Conservation (phyloP, 108 stramenopile genomes). For the Epipyxis sp. region DNA sequence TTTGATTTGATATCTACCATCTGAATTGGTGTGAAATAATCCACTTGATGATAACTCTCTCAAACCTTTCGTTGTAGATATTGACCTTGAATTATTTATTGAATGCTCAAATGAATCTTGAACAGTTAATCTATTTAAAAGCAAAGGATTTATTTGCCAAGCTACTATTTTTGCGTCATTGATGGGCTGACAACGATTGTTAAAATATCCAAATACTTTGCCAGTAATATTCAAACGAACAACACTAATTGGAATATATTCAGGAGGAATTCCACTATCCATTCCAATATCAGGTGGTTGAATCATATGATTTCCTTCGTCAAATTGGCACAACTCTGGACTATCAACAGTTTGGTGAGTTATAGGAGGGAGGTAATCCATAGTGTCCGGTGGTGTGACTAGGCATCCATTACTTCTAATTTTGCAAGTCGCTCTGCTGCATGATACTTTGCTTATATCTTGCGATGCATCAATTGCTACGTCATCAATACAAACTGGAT, state of each 20-base stretch:
- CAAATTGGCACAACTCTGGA: background rate
- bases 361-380: slow-evolving; percentile 11
- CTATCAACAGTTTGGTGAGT: background rate
- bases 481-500: background rate
- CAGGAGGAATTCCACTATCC: slow-evolving; percentile 10
- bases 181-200: background rate
- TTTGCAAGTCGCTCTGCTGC: background rate
- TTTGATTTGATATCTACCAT: background rate
- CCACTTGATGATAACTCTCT: no score
- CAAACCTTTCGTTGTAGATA: no score
- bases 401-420: background rate
- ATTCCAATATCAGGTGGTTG: background rate
- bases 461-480: background rate
- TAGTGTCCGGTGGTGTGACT: slow-evolving; percentile 17
- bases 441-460: background rate
- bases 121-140: no score
- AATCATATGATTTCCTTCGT: background rate
- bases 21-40: background rate
- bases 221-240: slow-evolving; percentile 4
- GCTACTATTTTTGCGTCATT: background rate
- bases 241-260: background rate
- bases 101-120: no score
- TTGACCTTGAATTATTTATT: no score
- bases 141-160: slow-evolving; percentile 19
- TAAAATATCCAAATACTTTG: background rate